Evolutionary conservation across 208 protist genomes (phyloP).

Genomic region (Trypanosoma cruzi): DNA sequence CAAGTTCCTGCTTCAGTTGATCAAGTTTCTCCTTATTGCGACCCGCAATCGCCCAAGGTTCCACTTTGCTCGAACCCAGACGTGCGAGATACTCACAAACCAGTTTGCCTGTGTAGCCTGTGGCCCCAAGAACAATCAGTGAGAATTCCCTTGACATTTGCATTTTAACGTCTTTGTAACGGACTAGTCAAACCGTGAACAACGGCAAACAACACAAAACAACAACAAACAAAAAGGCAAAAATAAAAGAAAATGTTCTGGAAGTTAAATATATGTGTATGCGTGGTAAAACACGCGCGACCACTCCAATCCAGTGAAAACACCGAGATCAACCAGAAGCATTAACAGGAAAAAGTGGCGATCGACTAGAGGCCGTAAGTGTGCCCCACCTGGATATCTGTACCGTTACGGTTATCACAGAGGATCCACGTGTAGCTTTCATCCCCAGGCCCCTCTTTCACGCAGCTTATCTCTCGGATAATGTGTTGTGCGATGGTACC

Average conservation of each 20-base stretch:
- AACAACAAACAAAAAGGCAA: not conserved
- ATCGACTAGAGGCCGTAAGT: not conserved
- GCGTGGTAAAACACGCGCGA: not conserved
- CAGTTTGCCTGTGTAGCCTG: constrained; percentile 84
- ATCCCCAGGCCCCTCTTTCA: not conserved
- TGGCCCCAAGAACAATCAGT: constrained; percentile 75
- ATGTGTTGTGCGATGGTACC: constrained; percentile 29
- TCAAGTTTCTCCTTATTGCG: constrained; percentile 67
- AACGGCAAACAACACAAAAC: not conserved
- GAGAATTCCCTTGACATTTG: constrained; percentile 8
- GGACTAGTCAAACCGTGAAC: not conserved
- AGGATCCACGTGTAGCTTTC: constrained; percentile 25
- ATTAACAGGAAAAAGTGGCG: not conserved
- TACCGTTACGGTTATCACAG: constrained; percentile 13
- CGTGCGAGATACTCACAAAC: constrained; percentile 70
- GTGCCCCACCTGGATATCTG: constrained; percentile 24
- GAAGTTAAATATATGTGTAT: too few relatives aligned
- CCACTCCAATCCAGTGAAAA: not conserved
- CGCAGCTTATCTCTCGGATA: constrained; percentile 16
- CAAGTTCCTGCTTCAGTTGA: constrained; percentile 53
- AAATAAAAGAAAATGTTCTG: not conserved
- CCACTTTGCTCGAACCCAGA: constrained; percentile 16
- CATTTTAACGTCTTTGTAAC: not conserved
- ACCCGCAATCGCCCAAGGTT: constrained; percentile 77
- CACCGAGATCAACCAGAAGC: not conserved